A percentile compares a stretch with the other conserved stretches of the same genome.
phyloP scores from a whole-genome alignment of 176 grass and related monocot genomes.

The Cenchrus fungigraminus region DNA sequence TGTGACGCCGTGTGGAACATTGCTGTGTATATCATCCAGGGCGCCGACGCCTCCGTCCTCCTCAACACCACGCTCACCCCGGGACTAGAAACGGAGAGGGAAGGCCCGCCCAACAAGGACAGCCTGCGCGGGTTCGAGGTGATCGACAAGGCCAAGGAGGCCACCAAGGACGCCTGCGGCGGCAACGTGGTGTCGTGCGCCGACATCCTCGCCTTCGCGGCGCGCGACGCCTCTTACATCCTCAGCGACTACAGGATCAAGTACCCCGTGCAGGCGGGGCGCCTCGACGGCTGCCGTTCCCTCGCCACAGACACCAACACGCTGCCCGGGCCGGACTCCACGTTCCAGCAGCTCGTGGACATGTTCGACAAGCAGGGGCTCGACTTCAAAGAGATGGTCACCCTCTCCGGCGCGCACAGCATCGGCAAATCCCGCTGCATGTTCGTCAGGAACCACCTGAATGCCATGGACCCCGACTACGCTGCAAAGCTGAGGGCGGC shows the following conservation, averaged over 20 bases:
- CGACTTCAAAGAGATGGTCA: not conserved
- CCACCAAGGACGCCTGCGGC: not conserved
- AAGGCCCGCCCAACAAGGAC: not conserved
- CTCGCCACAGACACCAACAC: not conserved
- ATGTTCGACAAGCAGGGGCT: conserved; percentile 28
- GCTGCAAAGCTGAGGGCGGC: no score
- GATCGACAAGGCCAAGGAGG: not conserved
- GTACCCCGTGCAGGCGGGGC: not conserved
- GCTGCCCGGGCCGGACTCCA: conserved; percentile 28
- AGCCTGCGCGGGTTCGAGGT: not conserved
- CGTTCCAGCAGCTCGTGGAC: not conserved
- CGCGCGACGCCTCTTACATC: not conserved
- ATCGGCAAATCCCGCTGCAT: no score
- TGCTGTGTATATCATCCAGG: not conserved
- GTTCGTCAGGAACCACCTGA: no score
- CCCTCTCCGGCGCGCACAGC: not conserved
- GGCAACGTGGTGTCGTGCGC: not conserved
- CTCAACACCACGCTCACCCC: not conserved
- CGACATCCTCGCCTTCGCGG: conserved; percentile 16
- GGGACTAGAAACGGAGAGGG: not conserved
- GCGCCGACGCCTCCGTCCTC: not conserved
- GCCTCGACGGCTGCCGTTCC: not conserved
- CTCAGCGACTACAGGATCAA: not conserved
- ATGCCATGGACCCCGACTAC: no score
- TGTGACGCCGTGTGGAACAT: no score